Evolutionary conservation across 2,329 filamentous ascomycete species (phyloP).

Genomic region (Talaromyces sp.): DNA sequence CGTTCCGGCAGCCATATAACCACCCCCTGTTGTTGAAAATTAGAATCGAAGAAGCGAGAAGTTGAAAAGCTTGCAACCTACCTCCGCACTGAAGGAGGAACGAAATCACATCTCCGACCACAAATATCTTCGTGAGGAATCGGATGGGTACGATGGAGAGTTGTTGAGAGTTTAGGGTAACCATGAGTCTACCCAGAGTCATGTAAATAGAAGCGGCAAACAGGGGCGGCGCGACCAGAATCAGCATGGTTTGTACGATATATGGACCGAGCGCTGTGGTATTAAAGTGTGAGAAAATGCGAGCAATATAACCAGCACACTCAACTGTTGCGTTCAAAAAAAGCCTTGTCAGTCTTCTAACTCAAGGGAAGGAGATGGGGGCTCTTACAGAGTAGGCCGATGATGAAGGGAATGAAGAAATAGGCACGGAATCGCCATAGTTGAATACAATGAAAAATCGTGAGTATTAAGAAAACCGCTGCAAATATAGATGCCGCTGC

Average conservation of each 20-base stretch:
- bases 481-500: not conserved
- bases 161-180: conserved; percentile 20
- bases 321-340: conserved; percentile 9
- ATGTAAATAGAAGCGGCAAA: conserved; percentile 33
- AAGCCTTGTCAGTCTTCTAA: too few relatives aligned
- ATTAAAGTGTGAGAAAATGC: conserved; percentile 22
- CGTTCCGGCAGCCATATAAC: conserved; percentile 4
- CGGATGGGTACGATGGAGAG: conserved; percentile 19
- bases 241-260: conserved; percentile 24
- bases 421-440: conserved; percentile 17
- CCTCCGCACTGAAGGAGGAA: conserved; percentile 28
- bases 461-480: not conserved
- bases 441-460: not conserved
- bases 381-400: conserved; percentile 29
- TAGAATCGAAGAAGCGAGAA: not conserved
- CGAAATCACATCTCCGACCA: conserved; percentile 26
- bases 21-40: not conserved
- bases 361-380: not conserved
- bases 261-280: conserved; percentile 20
- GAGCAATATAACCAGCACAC: conserved; percentile 22
- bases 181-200: conserved; percentile 29
- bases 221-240: conserved; percentile 31
- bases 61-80: not conserved
- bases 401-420: conserved; percentile 25
- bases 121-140: conserved; percentile 30